These are phyloP conservation scores for Suillus ampliporus DNA, from an alignment of 768 basidiomycete species.

Conservation along the genomic window DNA sequence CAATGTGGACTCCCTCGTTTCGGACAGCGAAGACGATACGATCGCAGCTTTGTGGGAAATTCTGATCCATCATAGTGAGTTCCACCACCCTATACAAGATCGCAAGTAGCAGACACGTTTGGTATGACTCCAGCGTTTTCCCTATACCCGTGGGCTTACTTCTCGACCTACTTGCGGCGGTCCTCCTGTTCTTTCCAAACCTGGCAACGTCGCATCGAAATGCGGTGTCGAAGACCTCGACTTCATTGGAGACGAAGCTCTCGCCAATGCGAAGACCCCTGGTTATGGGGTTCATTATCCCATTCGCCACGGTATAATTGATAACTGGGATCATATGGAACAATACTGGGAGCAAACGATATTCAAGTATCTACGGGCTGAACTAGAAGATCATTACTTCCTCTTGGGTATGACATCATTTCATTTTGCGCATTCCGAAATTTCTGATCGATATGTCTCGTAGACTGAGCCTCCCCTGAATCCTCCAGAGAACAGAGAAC, in stretches of 20 bases:
- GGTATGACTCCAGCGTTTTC: constrained; percentile 69
- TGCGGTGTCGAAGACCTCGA: constrained; percentile 98
- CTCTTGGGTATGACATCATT: constrained; percentile 72
- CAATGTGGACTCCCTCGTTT: too few species aligned
- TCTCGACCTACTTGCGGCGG: constrained; percentile 64
- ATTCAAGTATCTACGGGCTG: constrained; percentile 98
- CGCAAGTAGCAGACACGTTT: background rate
- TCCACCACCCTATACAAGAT: constrained; percentile 10
- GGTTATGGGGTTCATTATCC: constrained; percentile 96
- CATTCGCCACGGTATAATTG: constrained; percentile 96
- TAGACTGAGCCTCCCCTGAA: constrained; percentile 99
- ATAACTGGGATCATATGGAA: constrained; percentile 99
- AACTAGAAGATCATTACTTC: constrained; percentile 99
- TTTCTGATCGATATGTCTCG: constrained; percentile 5
- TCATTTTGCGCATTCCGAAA: background rate
- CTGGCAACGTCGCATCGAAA: constrained; percentile 92
- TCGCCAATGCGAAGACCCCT: constrained; percentile 93
- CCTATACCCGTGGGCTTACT: constrained; percentile 88
- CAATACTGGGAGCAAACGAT: constrained; percentile 99
- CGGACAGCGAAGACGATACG: too few species aligned
- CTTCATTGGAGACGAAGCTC: constrained; percentile 98
- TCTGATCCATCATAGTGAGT: constrained; percentile 97
- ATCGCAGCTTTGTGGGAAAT: constrained; percentile 90
- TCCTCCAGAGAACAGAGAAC: constrained; percentile 97
- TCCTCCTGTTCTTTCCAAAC: constrained; percentile 84